Base-by-base conservation (phyloP, 768 basidiomycete species). In the Rhizopogon sp. region DNA sequence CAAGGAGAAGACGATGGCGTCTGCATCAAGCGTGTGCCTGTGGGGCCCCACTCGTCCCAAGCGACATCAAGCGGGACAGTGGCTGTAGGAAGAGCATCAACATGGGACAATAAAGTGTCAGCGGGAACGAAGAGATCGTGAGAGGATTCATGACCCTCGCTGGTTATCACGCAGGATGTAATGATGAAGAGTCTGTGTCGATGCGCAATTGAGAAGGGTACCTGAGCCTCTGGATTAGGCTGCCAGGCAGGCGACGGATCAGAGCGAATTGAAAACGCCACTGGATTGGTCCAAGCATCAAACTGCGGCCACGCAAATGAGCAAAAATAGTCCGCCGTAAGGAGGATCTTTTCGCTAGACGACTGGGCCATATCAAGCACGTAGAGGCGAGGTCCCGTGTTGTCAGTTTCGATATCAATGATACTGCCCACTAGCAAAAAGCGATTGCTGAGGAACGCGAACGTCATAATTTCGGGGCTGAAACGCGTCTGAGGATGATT, bases 21-120 rank as follows among this genome's bases (percentile, higher is more conserved):
- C 31, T 54, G 55, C 37, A 79, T 60, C 59, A 83, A 63, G 28
- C 81, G 77, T 8, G 78, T 77, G 3, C 72, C 74, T 9, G 39
- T 50, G 6, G 78, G 76, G 13, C 81, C 83, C 83, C 83, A 85
- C 25, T 70, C 69, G 2, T 70, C 58, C 83, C 83, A 85, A 35
- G 63, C 55, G 56, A 77, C 60, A n/a, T 64, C 55, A 35, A 56
- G 64, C 16, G 58, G 52, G 7, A 45, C 54, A 43, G 58, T 60
- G 0, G 56, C 60, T 39, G 56, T 49, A 55, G 56, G 55, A 33
- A 62, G 47, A 52, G 53, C 39, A 3, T 67, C 49, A 40, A 72
- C 31, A 25, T 60, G 65, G 10, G 59, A 58, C 42, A 74, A 56
- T 56, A 78, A 56, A 20, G 76, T 72, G 52, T 64, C 59, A 31